These are phyloP conservation scores for Trichoderma gracile DNA, from an alignment of 2,329 filamentous ascomycete species.

Conservation along the genomic window DNA sequence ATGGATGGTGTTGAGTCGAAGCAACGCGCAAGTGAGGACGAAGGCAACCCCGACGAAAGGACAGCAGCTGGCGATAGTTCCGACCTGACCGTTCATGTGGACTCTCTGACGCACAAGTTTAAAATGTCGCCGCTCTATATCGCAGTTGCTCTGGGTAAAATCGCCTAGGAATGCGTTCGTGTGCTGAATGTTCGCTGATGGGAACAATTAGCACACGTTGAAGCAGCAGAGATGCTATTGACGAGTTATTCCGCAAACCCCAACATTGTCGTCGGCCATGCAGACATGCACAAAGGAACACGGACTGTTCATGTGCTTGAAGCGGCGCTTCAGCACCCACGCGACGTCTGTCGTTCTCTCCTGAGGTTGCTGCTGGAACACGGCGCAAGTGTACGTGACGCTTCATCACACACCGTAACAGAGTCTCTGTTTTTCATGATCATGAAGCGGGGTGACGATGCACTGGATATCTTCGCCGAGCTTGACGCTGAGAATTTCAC, in stretches of 20 bases:
- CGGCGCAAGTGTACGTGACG: not conserved
- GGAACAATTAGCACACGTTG: not conserved
- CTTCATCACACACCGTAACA: not conserved
- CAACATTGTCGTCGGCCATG: not conserved
- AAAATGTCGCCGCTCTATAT: slow-evolving; percentile 6
- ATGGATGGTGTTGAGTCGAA: not conserved
- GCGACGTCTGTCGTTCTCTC: not conserved
- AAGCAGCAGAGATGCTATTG: not conserved
- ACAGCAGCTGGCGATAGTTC: not conserved
- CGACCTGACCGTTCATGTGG: not conserved
- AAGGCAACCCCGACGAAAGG: not conserved
- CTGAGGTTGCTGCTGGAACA: not conserved
- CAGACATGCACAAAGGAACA: not conserved
- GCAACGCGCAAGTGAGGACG: not conserved
- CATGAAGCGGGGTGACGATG: not conserved
- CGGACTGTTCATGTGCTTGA: not conserved
- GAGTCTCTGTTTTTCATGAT: not conserved
- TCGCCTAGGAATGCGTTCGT: too few species aligned
- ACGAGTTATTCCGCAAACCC: not conserved
- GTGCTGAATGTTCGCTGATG: not conserved
- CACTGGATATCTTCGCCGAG: not conserved
- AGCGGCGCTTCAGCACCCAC: slow-evolving; percentile 3
- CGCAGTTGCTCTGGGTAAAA: not conserved
- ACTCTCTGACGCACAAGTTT: not conserved
- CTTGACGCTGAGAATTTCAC: not conserved